Evolutionary conservation across 129 eudicot genomes (phyloP), one percentile per base, ranked within the genome.

Genomic region (Flaveria bidentis): DNA sequence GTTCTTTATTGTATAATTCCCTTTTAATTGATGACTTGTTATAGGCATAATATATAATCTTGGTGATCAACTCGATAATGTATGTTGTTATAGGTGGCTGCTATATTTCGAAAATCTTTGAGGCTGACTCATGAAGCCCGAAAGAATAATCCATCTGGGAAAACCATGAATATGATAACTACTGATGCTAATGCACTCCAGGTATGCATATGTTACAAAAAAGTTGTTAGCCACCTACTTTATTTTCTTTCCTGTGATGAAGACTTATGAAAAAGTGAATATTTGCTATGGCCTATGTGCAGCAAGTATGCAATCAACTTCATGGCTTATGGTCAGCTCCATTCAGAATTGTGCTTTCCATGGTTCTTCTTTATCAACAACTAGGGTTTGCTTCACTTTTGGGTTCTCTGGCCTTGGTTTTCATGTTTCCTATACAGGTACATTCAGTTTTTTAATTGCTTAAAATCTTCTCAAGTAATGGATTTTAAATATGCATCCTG

Each of bases 291-390:
- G 41, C 41, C 41, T 36, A 36, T 82, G 22, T 78, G 30, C 96
- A 93, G 98, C 96, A 85, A 93, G 81, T 88, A 87, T 88, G 97
- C 86, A 96, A 93, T 84, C 87, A 86, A 77, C 90, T 93, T 68
- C 98, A 93, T 76, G 86, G 84, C 53, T 78, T 93, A 78, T 93
- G 98, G 98, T 93, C 98, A 71, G 92, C 96, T 74, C 98, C 98
- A 78, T 87, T 90, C 68, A 96, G 98, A 58, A 93, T 93, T 51
- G 71, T 81, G 71, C 67, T 93, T 70, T 88, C 98, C 57, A 74
- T 90, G 93, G 82, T 86, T 72, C 96, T 93, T 84, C 98, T 93
- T 78, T 93, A 90, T 85, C 84, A 83, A 82, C 88, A 90, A 73
- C 70, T 93, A 67, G 98, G 98, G 28, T 87, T 90, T 76, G 96